These are phyloP conservation scores for Lizonia empirigonia DNA, from an alignment of 2,329 filamentous ascomycete species.

Conservation along the genomic window DNA sequence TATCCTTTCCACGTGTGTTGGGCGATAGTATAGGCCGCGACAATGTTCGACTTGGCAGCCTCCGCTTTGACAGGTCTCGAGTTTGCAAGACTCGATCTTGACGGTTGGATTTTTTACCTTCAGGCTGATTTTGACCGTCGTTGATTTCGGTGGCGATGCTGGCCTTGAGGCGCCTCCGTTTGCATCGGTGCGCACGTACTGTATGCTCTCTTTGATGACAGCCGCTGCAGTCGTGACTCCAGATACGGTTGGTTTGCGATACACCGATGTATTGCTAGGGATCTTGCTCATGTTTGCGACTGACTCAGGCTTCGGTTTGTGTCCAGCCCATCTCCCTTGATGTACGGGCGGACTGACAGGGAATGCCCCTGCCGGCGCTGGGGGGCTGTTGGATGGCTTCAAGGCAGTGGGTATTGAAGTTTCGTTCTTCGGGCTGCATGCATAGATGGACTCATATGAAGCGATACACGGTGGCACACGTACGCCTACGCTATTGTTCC, in stretches of 20 bases:
- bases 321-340: constrained; percentile 23
- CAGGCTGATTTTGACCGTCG: constrained; percentile 31
- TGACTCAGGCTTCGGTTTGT: not conserved
- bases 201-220: constrained; percentile 4
- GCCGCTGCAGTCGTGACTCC: constrained; percentile 7
- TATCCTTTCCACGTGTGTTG: constrained; percentile 1
- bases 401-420: constrained; percentile 7
- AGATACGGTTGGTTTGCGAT: constrained; percentile 18
- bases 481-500: constrained; percentile 32
- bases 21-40: constrained; percentile 21
- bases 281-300: constrained; percentile 1
- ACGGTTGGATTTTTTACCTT: constrained; percentile 19
- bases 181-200: constrained; percentile 16
- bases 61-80: not conserved
- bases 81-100: not conserved
- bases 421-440: not conserved
- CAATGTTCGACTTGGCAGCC: not conserved
- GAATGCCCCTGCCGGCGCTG: constrained; percentile 33
- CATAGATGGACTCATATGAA: constrained; percentile 37
- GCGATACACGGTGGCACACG: constrained; percentile 32
- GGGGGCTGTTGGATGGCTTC: constrained; percentile 18
- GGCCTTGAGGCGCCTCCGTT: constrained; percentile 15
- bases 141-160: constrained; percentile 14
- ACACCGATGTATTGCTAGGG: constrained; percentile 13
- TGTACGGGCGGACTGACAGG: constrained; percentile 31